Conservation (phyloP, 331 rosid species). For the Pyrus hybrid region DNA sequence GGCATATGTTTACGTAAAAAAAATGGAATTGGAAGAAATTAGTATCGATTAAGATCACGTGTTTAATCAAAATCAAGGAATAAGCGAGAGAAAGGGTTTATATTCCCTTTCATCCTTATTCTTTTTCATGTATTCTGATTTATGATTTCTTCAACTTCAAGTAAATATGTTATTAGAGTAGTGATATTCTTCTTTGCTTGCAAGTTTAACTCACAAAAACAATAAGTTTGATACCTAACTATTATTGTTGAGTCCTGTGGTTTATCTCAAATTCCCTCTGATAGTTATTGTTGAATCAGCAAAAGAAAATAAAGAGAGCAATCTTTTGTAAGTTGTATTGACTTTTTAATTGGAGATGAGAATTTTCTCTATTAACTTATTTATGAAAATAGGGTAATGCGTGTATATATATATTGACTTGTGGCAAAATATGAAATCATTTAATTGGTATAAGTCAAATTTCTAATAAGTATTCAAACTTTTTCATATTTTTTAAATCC, state of each 20-base stretch:
- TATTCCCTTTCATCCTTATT: background rate
- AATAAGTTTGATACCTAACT: too few relatives aligned
- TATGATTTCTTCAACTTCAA: too few relatives aligned
- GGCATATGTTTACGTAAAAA: too few relatives aligned
- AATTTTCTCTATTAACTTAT: too few relatives aligned
- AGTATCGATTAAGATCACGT: too few relatives aligned
- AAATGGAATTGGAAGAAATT: too few relatives aligned
- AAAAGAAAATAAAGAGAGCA: too few relatives aligned
- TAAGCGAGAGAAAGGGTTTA: too few relatives aligned
- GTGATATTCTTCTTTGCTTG: background rate
- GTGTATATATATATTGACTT: background rate
- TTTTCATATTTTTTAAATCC: background rate
- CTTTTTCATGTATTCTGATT: too few relatives aligned
- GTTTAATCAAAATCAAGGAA: too few relatives aligned
- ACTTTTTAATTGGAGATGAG: background rate
- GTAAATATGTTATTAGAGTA: background rate
- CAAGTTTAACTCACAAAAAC: background rate
- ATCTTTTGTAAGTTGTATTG: background rate
- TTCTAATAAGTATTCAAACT: background rate
- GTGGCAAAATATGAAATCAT: background rate
- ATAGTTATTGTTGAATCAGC: background rate
- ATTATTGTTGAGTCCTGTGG: background rate
- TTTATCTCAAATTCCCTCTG: background rate
- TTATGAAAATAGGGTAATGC: background rate
- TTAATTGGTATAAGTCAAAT: background rate